Evolutionary conservation across 306 rosid genomes (phyloP).

Genomic region (Cicer chorassanicum): DNA sequence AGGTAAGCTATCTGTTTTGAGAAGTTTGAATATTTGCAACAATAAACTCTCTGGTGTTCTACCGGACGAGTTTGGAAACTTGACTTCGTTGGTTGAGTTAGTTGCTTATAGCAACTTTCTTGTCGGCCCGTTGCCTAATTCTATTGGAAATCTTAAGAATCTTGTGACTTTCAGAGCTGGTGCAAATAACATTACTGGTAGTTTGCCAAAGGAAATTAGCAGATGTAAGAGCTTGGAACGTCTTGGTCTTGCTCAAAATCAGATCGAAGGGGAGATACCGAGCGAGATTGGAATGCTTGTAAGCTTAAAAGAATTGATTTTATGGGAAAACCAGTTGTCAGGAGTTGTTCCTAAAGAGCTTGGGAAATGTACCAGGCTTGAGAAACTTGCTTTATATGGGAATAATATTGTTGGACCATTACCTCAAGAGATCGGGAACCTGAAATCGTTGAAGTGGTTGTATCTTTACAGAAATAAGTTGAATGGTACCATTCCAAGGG

Average conservation of each 20-base stretch:
- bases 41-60: conserved; percentile 68
- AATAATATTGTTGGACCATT: conserved; percentile 70
- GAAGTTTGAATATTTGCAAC: conserved; percentile 74
- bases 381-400: conserved; percentile 74
- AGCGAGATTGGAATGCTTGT: conserved; percentile 81
- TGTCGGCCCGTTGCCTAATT: conserved; percentile 73
- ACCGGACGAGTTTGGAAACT: conserved; percentile 77
- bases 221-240: conserved; percentile 65
- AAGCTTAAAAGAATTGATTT: conserved; percentile 62
- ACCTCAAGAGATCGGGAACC: conserved; percentile 80
- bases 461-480: conserved; percentile 77
- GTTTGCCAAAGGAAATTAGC: conserved; percentile 76
- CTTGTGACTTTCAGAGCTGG: conserved; percentile 79
- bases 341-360: conserved; percentile 85
- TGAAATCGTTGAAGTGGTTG: conserved; percentile 67
- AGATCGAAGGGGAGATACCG: conserved; percentile 74
- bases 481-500: conserved; percentile 95
- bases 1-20: conserved; percentile 67
- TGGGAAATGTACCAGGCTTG: conserved; percentile 77
- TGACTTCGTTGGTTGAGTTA: conserved; percentile 71
- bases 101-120: conserved; percentile 81
- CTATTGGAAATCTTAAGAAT: conserved; percentile 79
- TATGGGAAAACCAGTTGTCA: conserved; percentile 73
- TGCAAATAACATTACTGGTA: conserved; percentile 81
- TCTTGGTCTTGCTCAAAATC: conserved; percentile 94